Base-by-base conservation (phyloP, 2,329 filamentous ascomycete species). In the Arachnopeziza araneosa region DNA sequence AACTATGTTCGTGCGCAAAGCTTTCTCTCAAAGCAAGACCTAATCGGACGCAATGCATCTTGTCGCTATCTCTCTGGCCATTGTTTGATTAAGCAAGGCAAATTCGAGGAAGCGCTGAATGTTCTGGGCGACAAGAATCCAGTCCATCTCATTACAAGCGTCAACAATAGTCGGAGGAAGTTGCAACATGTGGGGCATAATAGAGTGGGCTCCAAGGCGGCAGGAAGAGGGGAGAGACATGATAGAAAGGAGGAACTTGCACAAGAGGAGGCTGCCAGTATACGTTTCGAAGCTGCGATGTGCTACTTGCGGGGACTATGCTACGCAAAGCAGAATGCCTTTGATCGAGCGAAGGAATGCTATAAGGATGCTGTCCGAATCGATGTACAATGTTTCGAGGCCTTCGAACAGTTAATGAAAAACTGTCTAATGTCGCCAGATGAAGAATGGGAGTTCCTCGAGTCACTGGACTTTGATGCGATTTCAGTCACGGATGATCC, bases 321-420 rank as follows among this genome's bases (percentile, higher is more conserved):
- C 79, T 97, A 92, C 73, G 93, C 95, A 7, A 96, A 96, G 75
- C 91, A 96, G 74, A 99, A 98, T 74, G 90, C 93, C 24, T 98
- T 98, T 69, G 95, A 99, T 73, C 87, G 92, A 36, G 95, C 95
- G 56, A 97, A 97, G 74, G 93, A 98, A 70, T 98, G 95, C 77
- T 99, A 98, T 81, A 98, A 97, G 77, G 91, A 96, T 69, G 95
- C 95, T 1, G 92, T 98, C 52, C 86, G 90, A 63, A 97, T 99
- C 70, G 95, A 99, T 72, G 93, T 98, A 2, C 93, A 96, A 74
- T 99, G 95, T 76, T 98, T 96, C 72, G 95, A 99, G 75, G 95
- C 95, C 0, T 98, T 99, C 71, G 93, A 97, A 69, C 93, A 98
- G 77, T 83, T 99, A 58, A 97, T 98, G 87, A 91, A 92, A 77